Evolutionary conservation across 2,329 filamentous ascomycete species (phyloP).

Genomic region (Fusarium compactum): DNA sequence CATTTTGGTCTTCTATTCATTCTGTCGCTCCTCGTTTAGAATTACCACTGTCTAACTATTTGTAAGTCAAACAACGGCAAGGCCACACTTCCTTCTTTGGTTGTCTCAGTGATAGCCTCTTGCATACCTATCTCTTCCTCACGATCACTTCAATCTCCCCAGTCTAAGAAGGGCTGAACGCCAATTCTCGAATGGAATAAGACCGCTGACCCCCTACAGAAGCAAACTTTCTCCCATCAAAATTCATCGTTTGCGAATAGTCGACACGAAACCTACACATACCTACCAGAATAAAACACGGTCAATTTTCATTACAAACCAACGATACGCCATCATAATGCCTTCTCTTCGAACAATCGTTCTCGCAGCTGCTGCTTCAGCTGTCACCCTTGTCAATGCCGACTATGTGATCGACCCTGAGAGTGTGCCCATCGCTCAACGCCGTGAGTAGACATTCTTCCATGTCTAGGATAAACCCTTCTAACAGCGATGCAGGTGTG

Average conservation of each 20-base stretch:
- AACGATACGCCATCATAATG: conserved; percentile 57
- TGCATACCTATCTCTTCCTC: conserved; percentile 33
- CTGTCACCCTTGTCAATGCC: conserved; percentile 65
- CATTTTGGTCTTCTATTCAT: not conserved
- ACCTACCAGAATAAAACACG: conserved; percentile 13
- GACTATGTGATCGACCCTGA: conserved; percentile 73
- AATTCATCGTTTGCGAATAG: conserved; percentile 24
- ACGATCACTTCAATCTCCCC: conserved; percentile 3
- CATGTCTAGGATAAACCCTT: no score
- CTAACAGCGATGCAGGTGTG: conserved; percentile 56
- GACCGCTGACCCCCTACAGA: conserved; percentile 24
- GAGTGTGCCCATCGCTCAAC: conserved; percentile 64
- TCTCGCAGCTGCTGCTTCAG: conserved; percentile 64
- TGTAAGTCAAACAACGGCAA: conserved; percentile 29
- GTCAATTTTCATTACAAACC: conserved; percentile 4
- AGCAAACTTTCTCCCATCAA: conserved; percentile 22
- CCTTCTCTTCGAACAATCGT: conserved; percentile 65
- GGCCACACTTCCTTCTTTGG: conserved; percentile 7
- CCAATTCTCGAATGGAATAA: conserved; percentile 7
- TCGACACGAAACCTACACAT: conserved; percentile 17
- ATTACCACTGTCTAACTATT: not conserved
- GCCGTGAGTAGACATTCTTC: conserved; percentile 59
- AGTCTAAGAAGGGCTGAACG: conserved; percentile 8
- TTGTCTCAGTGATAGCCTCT: conserved; percentile 33
- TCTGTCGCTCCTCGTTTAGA: conserved; percentile 9